Evolutionary conservation across 257 asterid species (phyloP).

Genomic region (Solanum gracilifrons): DNA sequence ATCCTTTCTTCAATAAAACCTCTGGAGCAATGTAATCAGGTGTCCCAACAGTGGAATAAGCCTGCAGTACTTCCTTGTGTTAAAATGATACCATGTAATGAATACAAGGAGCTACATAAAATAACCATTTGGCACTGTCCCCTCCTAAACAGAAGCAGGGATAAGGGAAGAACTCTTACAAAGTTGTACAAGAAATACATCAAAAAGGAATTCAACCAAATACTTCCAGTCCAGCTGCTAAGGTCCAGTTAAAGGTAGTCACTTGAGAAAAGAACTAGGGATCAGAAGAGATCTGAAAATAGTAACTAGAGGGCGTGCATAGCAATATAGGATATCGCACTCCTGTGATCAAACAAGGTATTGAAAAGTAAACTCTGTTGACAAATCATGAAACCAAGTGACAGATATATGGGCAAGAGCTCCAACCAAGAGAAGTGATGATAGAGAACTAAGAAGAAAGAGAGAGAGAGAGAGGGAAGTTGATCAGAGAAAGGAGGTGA

Average conservation of each 20-base stretch:
- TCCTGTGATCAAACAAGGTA: neutral
- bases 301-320: neutral
- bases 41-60: constrained; percentile 96
- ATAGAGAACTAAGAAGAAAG: neutral
- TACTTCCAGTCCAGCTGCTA: neutral
- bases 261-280: neutral
- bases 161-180: neutral
- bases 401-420: neutral
- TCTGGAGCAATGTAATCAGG: constrained; percentile 99
- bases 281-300: neutral
- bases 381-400: neutral
- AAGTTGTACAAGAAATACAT: neutral
- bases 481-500: neutral
- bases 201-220: neutral
- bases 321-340: neutral
- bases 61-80: constrained; percentile 35
- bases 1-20: constrained; percentile 89
- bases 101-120: neutral
- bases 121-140: neutral
- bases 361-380: neutral
- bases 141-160: neutral
- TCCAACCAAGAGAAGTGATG: neutral
- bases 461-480: neutral
- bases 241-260: neutral
- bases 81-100: neutral